Evolutionary conservation across 2,329 filamentous ascomycete genomes (phyloP), one percentile per base, ranked within the genome.

Genomic region (Ceratocystis colombiana): DNA sequence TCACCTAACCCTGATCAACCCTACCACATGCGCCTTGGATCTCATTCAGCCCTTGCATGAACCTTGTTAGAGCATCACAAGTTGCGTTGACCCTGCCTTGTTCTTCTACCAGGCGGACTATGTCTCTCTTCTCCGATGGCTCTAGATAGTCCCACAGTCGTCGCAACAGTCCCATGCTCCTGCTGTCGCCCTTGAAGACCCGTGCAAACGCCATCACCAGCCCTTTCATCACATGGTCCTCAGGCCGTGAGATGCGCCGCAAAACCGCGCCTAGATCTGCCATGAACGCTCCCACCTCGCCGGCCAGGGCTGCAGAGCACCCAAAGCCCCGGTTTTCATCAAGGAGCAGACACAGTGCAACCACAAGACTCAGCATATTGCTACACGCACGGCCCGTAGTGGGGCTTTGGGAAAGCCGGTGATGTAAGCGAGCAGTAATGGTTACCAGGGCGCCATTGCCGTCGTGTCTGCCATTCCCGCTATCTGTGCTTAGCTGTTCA

Each of bases 281-380:
- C 20, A 73, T 68, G 41, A 73, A 73, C 37, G 67, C 63, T 7
- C 71, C 68, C 22, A 74, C 66, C 17, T 68, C 67, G 6, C 65
- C 50, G 2, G 73, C 70, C 22, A 75, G 68, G 30, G 41, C 61
- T 1, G 70, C 67, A 17, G 72, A 72, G 59, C 72, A 74, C 5
- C 72, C 73, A 1, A 74, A 65, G 2, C 70, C 71, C 15, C 62
- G 64, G 41, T 70, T 69, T 30, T 72, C 70, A 44, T 72, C 71
- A 7, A 75, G 70, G 6, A 73, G 67, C 17, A 73, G 68, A 64
- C 71, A 74, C 17, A 74, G 67, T 6, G 69, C 64, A n/a, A 70
- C 68, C 4, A 69, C 57, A 17, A 69, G 64, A 62, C 64, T 57
- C 48, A 70, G 67, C 20, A 69, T 53, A 50, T 69, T 65, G 46